These are phyloP conservation scores for Asclepias syriaca DNA, from an alignment of 257 asterid genomes.

Conservation along the genomic window DNA sequence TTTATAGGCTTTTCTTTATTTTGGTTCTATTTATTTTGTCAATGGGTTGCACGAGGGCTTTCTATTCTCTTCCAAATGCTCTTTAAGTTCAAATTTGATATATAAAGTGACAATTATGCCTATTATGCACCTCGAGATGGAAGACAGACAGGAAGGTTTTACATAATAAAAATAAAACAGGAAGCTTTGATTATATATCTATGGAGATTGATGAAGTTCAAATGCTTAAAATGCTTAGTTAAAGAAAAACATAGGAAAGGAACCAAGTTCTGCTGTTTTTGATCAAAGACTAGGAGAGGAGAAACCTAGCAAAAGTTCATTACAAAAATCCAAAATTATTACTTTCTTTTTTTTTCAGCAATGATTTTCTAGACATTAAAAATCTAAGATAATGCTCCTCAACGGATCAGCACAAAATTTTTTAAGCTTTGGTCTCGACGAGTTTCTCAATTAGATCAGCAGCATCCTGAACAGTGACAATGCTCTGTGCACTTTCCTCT, in stretches of 20 bases:
- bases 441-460: slow-evolving; percentile 82
- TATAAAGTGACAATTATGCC: too few relatives aligned
- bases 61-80: neutral
- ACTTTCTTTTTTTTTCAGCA: neutral
- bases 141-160: too few relatives aligned
- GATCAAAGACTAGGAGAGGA: slow-evolving; percentile 6
- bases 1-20: neutral
- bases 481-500: slow-evolving; percentile 87
- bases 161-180: neutral
- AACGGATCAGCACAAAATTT: slow-evolving; percentile 19
- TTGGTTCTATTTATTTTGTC: neutral
- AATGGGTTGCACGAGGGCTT: neutral
- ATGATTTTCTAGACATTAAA: slow-evolving; percentile 7
- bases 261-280: neutral
- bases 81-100: neutral
- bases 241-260: neutral
- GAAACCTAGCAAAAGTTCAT: slow-evolving; percentile 9
- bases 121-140: too few relatives aligned
- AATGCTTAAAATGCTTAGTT: neutral
- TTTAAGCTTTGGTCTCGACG: slow-evolving; percentile 39
- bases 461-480: slow-evolving; percentile 82
- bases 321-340: neutral
- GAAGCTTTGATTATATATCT: neutral
- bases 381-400: slow-evolving; percentile 20
- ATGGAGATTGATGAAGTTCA: neutral